These are phyloP conservation scores for Lactifluus echinatus DNA, from an alignment of 768 basidiomycete genomes.

Conservation along the genomic window DNA sequence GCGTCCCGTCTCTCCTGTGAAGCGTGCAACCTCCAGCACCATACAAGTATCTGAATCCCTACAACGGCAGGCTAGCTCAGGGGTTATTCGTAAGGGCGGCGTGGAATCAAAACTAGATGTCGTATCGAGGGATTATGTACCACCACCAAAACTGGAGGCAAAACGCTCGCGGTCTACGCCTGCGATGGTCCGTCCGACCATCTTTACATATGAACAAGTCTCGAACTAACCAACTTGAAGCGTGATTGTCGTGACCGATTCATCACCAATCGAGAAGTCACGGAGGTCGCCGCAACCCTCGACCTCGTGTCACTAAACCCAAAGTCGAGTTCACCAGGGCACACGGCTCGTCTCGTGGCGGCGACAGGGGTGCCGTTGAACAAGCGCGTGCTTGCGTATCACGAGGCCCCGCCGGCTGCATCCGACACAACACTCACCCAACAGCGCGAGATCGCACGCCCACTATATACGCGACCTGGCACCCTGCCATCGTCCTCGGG, in stretches of 20 bases:
- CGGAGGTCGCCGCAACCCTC: constrained; percentile 54
- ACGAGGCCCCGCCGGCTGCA: constrained; percentile 76
- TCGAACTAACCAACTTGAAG: constrained; percentile 22
- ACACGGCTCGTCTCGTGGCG: constrained; percentile 67
- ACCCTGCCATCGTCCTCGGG: constrained; percentile 57
- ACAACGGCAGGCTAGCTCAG: constrained; percentile 52
- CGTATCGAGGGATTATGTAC: constrained; percentile 67
- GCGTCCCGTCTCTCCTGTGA: constrained; percentile 56
- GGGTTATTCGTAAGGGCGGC: constrained; percentile 70
- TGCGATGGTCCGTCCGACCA: constrained; percentile 31
- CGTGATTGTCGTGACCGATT: constrained; percentile 59
- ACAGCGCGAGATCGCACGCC: constrained; percentile 69
- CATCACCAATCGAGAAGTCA: constrained; percentile 51
- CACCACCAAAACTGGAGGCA: constrained; percentile 47
- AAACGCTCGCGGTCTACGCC: constrained; percentile 73
- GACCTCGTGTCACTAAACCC: constrained; percentile 54
- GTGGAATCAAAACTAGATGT: constrained; percentile 71
- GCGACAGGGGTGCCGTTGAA: constrained; percentile 71
- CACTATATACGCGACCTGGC: constrained; percentile 64
- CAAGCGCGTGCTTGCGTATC: constrained; percentile 80
- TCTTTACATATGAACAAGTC: background rate
- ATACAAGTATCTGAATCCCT: constrained; percentile 46
- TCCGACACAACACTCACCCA: constrained; percentile 67
- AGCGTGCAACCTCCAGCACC: constrained; percentile 42
- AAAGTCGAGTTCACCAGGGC: constrained; percentile 56